A percentile compares a stretch with the other conserved stretches of the same genome.
These are phyloP conservation scores for Pleurotus tuber-regium DNA, from an alignment of 768 basidiomycete genomes.

Conservation along the genomic window DNA sequence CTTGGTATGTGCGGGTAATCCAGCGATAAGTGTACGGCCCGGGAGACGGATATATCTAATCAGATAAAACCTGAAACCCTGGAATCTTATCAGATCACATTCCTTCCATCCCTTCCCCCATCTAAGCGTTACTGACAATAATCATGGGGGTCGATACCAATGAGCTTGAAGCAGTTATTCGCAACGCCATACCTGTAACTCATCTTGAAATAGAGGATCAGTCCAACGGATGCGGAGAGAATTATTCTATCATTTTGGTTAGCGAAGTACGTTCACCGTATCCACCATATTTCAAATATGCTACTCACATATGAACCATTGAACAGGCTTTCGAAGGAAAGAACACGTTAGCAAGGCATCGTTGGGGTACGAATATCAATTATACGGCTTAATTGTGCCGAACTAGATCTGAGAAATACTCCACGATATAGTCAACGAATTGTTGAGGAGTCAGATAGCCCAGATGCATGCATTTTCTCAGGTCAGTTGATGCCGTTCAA, in stretches of 20 bases:
- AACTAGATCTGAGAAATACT: constrained; percentile 10
- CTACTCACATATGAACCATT: no score
- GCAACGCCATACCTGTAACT: constrained; percentile 56
- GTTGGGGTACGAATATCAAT: constrained; percentile 47
- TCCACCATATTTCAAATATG: no score
- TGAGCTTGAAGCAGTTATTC: constrained; percentile 62
- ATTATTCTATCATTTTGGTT: constrained; percentile 70
- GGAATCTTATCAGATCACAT: constrained; percentile 2
- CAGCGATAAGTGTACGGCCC: background rate
- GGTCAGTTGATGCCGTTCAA: constrained; percentile 36
- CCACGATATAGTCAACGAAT: constrained; percentile 78
- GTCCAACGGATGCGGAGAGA: constrained; percentile 81
- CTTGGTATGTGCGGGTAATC: no score
- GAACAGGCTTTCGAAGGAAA: constrained; percentile 74
- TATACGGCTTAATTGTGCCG: background rate
- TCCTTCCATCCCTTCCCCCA: background rate
- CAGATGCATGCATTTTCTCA: constrained; percentile 90
- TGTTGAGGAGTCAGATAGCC: constrained; percentile 70
- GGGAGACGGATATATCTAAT: constrained; percentile 4
- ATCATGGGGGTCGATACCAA: constrained; percentile 60
- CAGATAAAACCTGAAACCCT: background rate
- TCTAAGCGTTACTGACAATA: no score
- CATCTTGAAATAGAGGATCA: constrained; percentile 76
- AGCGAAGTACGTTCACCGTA: constrained; percentile 68
- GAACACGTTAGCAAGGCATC: constrained; percentile 73